Evolutionary conservation across 2,329 filamentous ascomycete genomes (phyloP), one percentile per base, ranked within the genome.

Genomic region (Pseudogymnoascus sp.): DNA sequence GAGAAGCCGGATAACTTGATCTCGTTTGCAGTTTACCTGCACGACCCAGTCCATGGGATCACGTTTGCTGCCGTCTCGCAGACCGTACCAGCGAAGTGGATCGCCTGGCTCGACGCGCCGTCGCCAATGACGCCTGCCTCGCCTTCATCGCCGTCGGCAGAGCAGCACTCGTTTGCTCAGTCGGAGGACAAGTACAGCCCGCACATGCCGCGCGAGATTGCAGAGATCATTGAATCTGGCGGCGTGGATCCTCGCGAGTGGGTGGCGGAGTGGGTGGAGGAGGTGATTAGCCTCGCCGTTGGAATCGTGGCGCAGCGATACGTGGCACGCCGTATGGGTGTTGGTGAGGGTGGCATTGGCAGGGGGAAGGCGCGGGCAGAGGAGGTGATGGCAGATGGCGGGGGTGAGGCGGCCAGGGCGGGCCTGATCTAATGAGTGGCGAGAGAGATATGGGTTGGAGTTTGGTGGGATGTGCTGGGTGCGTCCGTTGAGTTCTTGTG

Each of bases 211-310:
- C 88, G 90, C 28, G 91, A 92, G 70, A 97, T 99, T 68, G 81
- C 83, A 20, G 89, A 93, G 66, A 96, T 97, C 65, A 84, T 99
- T 39, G 84, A 85, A 69, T 76, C 76, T 47, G 85, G 84, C 7
- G 84, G 83, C 53, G 90, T 97, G 2, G 94, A 99, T 71, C 94
- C 94, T 0, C 82, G 94, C 62, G 94, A 99, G 74, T 99, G 94
- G 94, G 90, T 96, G 37, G 89, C 92, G 2, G 94, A 97, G 74
- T 99, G 94, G 94, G 82, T 99, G 53, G 93, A 97, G 76, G 93
- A 97, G 76, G 78, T 86, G 0, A 80, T 99, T 33, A 85, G 80
- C 39, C 77, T 97, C 57, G 83, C 86, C 3, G 83, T 95, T 0
- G 93, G 94, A 15, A 79, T 96, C 6, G 87, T 97, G 3, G 94